Evolutionary conservation across 2,329 filamentous ascomycete genomes (phyloP).

Genomic region (Annulohypoxylon truncatum): DNA sequence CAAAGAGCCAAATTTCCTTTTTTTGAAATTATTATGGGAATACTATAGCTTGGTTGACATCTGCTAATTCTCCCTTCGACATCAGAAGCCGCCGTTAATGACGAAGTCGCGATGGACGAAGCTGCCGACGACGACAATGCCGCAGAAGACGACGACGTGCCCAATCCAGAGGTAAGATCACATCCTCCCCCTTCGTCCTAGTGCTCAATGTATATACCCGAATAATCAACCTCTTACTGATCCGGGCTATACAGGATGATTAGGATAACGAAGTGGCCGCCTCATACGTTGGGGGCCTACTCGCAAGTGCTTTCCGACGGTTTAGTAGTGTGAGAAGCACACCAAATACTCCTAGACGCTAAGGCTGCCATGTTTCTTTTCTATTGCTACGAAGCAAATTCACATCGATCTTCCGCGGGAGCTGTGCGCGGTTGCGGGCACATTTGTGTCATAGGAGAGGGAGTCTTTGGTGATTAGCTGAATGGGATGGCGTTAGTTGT

Average conservation of each 20-base stretch:
- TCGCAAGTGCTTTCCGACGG: conserved; percentile 44
- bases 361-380: neutral
- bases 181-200: neutral
- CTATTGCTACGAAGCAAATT: neutral
- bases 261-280: conserved; percentile 42
- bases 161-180: conserved; percentile 42
- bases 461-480: conserved; percentile 13
- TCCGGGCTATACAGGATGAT: conserved; percentile 48
- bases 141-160: conserved; percentile 27
- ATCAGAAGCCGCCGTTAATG: conserved; percentile 12
- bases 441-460: conserved; percentile 3
- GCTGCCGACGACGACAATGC: conserved; percentile 38
- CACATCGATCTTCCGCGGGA: conserved; percentile 13
- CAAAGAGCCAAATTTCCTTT: neutral
- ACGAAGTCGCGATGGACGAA: conserved; percentile 41
- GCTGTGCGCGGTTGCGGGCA: conserved; percentile 4
- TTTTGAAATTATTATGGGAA: neutral
- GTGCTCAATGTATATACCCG: neutral
- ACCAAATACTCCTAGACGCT: conserved; percentile 18
- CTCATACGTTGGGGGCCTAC: conserved; percentile 40
- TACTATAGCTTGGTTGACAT: neutral
- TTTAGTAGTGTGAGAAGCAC: conserved; percentile 42
- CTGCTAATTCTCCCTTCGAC: conserved; percentile 17
- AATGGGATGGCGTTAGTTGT: conserved; percentile 35
- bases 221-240: conserved; percentile 41